These are phyloP conservation scores for Sporisorium graminicola DNA, from an alignment of 1,284 basidiomycete species.

Conservation along the genomic window DNA sequence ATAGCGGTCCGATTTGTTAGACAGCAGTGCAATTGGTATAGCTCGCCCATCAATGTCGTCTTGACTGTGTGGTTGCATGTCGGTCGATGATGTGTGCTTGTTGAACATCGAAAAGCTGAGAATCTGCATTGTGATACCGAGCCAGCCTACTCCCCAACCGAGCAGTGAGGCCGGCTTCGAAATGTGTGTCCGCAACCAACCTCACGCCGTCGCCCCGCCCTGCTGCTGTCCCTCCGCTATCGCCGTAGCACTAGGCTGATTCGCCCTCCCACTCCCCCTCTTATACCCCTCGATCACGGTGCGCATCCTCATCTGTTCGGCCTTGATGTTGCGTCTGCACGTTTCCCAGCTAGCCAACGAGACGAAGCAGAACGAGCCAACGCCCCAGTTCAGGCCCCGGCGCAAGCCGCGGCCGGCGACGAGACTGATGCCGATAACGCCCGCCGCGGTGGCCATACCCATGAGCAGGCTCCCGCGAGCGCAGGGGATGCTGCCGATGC, in stretches of 20 bases:
- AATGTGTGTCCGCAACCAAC: no score
- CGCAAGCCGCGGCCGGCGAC: conserved; percentile 50
- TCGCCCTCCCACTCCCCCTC: conserved; percentile 4
- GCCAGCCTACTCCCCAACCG: no score
- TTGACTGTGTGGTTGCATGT: no score
- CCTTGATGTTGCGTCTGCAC: conserved; percentile 46
- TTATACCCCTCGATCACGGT: conserved; percentile 50
- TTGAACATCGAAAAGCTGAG: no score
- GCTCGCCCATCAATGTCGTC: no score
- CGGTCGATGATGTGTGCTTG: no score
- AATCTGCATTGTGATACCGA: no score
- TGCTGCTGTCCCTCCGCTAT: neutral
- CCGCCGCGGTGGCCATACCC: conserved; percentile 55
- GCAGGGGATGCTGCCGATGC: conserved; percentile 44
- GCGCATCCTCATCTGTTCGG: conserved; percentile 48
- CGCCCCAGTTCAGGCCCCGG: conserved; percentile 56
- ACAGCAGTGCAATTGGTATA: neutral
- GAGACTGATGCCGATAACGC: conserved; percentile 45
- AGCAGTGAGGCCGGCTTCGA: no score
- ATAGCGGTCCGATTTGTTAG: neutral
- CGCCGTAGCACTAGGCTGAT: conserved; percentile 15
- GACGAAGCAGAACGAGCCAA: conserved; percentile 53
- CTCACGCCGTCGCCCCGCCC: neutral
- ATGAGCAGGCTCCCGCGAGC: conserved; percentile 41
- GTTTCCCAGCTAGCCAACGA: conserved; percentile 45